These are phyloP conservation scores for Anaeromyces robustus DNA, from an alignment of 192 early-diverging fungal genomes.

Conservation along the genomic window DNA sequence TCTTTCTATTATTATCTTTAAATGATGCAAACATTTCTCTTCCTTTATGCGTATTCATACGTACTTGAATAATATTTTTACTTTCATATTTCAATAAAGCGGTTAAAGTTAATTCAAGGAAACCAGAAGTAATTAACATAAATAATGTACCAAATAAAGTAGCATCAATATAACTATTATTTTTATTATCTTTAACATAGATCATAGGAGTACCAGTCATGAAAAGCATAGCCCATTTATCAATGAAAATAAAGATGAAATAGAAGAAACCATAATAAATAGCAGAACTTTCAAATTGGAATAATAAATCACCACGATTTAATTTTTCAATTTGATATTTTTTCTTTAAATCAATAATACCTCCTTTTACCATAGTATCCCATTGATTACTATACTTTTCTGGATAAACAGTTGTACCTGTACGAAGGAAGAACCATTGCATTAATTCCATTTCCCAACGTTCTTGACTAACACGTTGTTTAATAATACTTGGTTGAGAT, in stretches of 20 bases:
- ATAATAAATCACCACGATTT: constrained; percentile 25
- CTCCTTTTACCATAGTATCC: constrained; percentile 19
- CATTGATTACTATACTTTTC: constrained; percentile 20
- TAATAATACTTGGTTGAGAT: constrained; percentile 2
- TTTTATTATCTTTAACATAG: background rate
- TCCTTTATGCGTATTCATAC: background rate
- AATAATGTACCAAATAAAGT: constrained; percentile 16
- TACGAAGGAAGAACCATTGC: constrained; percentile 19
- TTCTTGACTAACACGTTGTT: constrained; percentile 12
- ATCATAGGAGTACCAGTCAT: constrained; percentile 10
- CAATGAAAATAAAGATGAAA: constrained; percentile 22
- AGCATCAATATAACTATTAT: constrained; percentile 11
- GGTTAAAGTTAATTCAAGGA: constrained; percentile 17
- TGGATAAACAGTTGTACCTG: constrained; percentile 8
- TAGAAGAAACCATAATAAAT: constrained; percentile 22
- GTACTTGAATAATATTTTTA: background rate
- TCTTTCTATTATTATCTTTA: background rate
- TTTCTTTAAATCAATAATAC: constrained; percentile 17
- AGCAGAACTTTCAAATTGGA: constrained; percentile 18
- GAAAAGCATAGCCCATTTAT: constrained; percentile 19
- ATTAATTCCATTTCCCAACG: constrained; percentile 18
- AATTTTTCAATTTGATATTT: constrained; percentile 26
- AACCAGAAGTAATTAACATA: constrained; percentile 18
- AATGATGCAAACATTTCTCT: background rate
- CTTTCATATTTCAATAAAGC: background rate